Evolutionary conservation across 768 basidiomycete genomes (phyloP), one percentile per base, ranked within the genome.

Genomic region (Trametes gibbosa): DNA sequence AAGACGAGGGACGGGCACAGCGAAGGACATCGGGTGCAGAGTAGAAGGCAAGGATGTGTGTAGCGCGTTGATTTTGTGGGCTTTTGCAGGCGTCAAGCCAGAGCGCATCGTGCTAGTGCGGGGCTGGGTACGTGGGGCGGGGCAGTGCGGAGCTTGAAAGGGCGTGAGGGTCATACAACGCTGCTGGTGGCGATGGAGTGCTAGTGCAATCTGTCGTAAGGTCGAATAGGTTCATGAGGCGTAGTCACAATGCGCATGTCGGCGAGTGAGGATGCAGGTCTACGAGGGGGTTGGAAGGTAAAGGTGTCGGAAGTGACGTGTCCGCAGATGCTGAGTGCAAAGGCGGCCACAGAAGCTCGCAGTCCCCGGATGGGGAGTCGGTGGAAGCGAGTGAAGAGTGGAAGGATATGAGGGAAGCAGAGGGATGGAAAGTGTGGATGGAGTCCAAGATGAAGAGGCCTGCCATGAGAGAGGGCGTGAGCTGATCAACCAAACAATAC

Each of bases 161-260:
- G 46, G 27, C 47, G 40, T 25, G 16, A 6, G 53, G 48, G 47
- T 42, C 52, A 54, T 50, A 34, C 40, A 41, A 42, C 34, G 57
- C 27, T 12, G 9, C 41, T n/a, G 43, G 61, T 16, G 34, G 59
- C 46, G 34, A 51, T 24, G 48, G 17, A 45, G 57, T 35, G 39
- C 29, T 45, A 37, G 47, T 50, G 29, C 51, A 54, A 37, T 50
- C 56, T 35, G 42, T 47, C 46, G 50, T 50, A 27, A 55, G 27
- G 46, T 54, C 41, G 27, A 56, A 53, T 19, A 61, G 54, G 45
- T 49, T 27, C 42, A 50, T 43, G 49, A 56, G 57, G 29, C 59
- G 58, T 37, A 40, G 41, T 49, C 49, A 59, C 35, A 53, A 50
- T 41, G 50, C 49, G 63, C 59, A 58, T 61, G 57, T 47, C 53